Base-by-base conservation (phyloP, 1,284 basidiomycete genomes). In the Pseudozyma flocculosa region DNA sequence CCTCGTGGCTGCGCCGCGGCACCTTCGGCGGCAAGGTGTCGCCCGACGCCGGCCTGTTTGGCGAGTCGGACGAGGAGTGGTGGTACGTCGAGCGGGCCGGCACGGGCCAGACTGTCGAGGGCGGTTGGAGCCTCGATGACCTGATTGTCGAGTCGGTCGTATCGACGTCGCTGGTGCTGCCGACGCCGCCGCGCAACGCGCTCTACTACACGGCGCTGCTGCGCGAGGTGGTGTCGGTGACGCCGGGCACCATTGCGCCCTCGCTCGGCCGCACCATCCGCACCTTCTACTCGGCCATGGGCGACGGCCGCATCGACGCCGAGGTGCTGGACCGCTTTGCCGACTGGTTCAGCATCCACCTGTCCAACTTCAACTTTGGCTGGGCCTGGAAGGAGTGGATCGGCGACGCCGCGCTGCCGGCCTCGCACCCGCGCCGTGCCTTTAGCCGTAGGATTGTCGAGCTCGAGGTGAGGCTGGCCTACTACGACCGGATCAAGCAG, bases 361-460 rank as follows among this genome's bases (percentile, higher is more conserved):
- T 98, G 84, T 92, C 89, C 70, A 99, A 98, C 80, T 99, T 98
- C 79, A 88, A 88, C 19, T 98, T 97, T 81, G 86, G 88, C 70
- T 99, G 95, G 95, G 92, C 93, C n/a, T 99, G 95, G 95, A 92
- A 92, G 73, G 95, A 98, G 83, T 99, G 95, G 94, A 81, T 92
- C n/a, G 86, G 88, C 1, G 93, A 96, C 78, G 81, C 95, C 14
- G 78, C 82, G 3, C 79, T 94, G 14, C 82, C 86, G 1, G 72
- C 53, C n/a, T 32, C 62, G 26, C 92, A 97, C 75, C 93, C 94
- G 0, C 89, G 87, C 68, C 85, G 90, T 15, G 83, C 85, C 1
- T 94, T 97, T 78, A 88, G 94, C 79, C 85, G 88, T n/a, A 83
- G 90, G 13, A 86, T 90, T 0, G 81, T 94, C 22, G 92, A 96